Evolutionary conservation across 2,329 filamentous ascomycete genomes (phyloP).

Genomic region (Diaporthe sp.): DNA sequence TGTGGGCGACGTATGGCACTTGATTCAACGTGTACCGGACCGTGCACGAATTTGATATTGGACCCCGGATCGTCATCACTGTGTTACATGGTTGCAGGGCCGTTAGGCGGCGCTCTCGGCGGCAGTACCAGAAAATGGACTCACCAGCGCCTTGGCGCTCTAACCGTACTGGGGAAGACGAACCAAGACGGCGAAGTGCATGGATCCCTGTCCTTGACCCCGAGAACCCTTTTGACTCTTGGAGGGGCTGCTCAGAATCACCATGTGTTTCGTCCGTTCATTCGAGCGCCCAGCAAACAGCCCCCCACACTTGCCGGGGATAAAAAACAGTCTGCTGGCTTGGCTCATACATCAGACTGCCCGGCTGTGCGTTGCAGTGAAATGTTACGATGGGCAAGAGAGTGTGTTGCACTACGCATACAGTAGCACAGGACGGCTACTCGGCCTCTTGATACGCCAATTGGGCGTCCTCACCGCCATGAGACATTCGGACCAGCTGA

Average conservation of each 20-base stretch:
- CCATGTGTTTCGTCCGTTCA: slow-evolving; percentile 23
- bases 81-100: slow-evolving; percentile 18
- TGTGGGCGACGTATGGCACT: background rate
- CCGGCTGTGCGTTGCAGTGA: slow-evolving; percentile 13
- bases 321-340: slow-evolving; percentile 8
- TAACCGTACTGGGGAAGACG: slow-evolving; percentile 8
- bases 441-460: slow-evolving; percentile 31
- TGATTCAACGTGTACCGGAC: background rate
- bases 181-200: slow-evolving; percentile 28
- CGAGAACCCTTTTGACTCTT: slow-evolving; percentile 21
- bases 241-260: slow-evolving; percentile 28
- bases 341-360: slow-evolving; percentile 25
- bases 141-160: slow-evolving; percentile 12
- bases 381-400: slow-evolving; percentile 3
- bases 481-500: slow-evolving; percentile 17
- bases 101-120: slow-evolving; percentile 38
- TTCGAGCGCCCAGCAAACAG: slow-evolving; percentile 20
- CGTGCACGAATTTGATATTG: slow-evolving; percentile 29
- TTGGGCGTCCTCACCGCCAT: slow-evolving; percentile 20
- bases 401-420: slow-evolving; percentile 21
- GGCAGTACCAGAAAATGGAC: slow-evolving; percentile 37
- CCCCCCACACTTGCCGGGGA: slow-evolving; percentile 24
- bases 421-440: slow-evolving; percentile 3
- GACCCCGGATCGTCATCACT: slow-evolving; percentile 35
- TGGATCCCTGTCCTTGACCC: slow-evolving; percentile 26